Base-by-base conservation (phyloP, 83 land plant species). In the Thuja plicata region DNA sequence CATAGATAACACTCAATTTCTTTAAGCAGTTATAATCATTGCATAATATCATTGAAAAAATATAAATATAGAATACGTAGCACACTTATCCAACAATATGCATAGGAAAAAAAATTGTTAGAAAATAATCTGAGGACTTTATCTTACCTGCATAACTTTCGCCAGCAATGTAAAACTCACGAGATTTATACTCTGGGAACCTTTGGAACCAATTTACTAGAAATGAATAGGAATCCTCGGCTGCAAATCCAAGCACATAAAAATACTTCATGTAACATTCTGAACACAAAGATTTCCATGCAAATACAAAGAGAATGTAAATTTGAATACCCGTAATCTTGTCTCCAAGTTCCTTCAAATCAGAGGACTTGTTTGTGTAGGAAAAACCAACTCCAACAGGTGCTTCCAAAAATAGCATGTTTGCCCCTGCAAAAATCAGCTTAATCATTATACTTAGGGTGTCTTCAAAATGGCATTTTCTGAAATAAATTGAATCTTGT, bases 71-170 rank as follows among this genome's bases (percentile, higher is more conserved):
- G 12, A 50, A 50, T 0, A 8, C 11, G 8, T 48, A 48, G 11
- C 11, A 50, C 1, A 11, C 13, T 11, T 50, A 10, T 11, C 13
- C 54, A 50, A 50, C 54, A 50, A 46, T 48, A 48, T 48, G 11
- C 54, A 54, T 54, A 15, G 16, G 57, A 54, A 16, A 1, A 54
- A 54, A 54, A 3, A 52, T 52, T 52, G 55, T 52, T 52, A 4
- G 5, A 43, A 45, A 83, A 10, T 2, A 2, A n/a, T 34, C 0
- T 52, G 4, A 45, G 1, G 15, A 17, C 85, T 83, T 48, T 45
- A 48, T 45, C 34, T 30, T 15, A 96, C 99, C 99, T 92, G 96
- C 99, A 89, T 97, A 97, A 91, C 99, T 97, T 90, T 97, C 99
- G 30, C 99, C 99, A 15, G 95, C 88, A 3, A 97, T 94, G 92